Percentiles rank a stretch among this genome's conserved stretches.
These are phyloP conservation scores for Uronychia setigera DNA, from an alignment of 73 alveolate species.

Conservation along the genomic window DNA sequence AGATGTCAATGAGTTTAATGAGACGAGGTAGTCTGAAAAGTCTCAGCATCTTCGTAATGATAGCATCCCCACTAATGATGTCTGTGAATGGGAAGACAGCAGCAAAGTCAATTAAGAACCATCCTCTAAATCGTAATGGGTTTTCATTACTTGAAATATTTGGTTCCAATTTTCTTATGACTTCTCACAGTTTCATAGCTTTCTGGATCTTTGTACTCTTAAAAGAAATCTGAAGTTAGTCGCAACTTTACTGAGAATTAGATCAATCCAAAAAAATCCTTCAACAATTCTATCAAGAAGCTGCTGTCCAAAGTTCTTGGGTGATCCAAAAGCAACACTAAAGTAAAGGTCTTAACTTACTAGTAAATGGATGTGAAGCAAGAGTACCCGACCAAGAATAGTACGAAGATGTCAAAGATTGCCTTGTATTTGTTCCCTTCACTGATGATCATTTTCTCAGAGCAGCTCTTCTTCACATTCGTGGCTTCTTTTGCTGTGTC, in stretches of 20 bases:
- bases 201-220: conserved; percentile 87
- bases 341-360: conserved; percentile 1
- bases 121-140: conserved; percentile 47
- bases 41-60: conserved; percentile 71
- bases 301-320: not conserved
- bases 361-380: conserved; percentile 54
- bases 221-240: conserved; percentile 57
- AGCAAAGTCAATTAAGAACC: conserved; percentile 88
- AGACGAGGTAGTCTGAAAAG: conserved; percentile 85
- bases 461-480: conserved; percentile 5
- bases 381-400: conserved; percentile 59
- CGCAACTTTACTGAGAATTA: conserved; percentile 22
- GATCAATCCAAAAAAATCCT: conserved; percentile 52
- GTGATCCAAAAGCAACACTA: conserved; percentile 50
- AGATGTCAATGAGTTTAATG: conserved; percentile 80
- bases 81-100: conserved; percentile 85
- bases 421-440: conserved; percentile 59
- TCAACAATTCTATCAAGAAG: conserved; percentile 42
- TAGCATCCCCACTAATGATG: conserved; percentile 47
- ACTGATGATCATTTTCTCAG: conserved; percentile 43
- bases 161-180: conserved; percentile 75
- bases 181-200: conserved; percentile 80
- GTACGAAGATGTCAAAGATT: conserved; percentile 53
- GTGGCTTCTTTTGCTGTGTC: not conserved
- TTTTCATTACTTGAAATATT: conserved; percentile 58